These are phyloP conservation scores for Rubia balearica DNA, from an alignment of 305 asterid species.

Conservation along the genomic window DNA sequence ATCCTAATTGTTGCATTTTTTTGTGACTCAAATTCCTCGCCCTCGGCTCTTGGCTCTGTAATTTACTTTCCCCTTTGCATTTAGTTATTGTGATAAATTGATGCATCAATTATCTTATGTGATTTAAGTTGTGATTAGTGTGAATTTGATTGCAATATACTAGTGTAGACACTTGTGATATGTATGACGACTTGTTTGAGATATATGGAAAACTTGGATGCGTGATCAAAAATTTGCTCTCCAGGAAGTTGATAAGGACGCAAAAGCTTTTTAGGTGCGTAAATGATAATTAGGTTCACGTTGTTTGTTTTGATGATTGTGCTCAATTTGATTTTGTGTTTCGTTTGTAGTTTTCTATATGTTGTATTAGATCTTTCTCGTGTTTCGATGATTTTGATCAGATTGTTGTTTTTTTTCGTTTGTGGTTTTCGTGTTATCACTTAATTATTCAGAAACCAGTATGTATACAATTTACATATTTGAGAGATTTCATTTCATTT, in stretches of 20 bases:
- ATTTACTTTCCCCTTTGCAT: background rate
- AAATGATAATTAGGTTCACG: background rate
- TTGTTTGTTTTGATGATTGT: background rate
- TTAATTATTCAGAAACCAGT: conserved; percentile 42
- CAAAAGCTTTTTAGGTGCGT: conserved; percentile 80
- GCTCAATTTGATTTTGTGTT: background rate
- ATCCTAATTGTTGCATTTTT: conserved; percentile 9
- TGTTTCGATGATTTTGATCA: no score
- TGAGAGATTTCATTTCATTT: no score
- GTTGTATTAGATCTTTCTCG: no score
- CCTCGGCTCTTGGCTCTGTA: conserved; percentile 59
- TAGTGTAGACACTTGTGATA: conserved; percentile 74
- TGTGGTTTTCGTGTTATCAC: no score
- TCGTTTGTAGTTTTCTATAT: no score
- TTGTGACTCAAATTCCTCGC: conserved; percentile 9
- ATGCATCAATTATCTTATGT: background rate
- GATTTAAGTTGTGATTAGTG: conserved; percentile 9
- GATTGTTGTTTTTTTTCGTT: no score
- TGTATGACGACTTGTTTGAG: conserved; percentile 71
- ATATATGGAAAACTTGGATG: conserved; percentile 79
- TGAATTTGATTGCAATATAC: conserved; percentile 42
- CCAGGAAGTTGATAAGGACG: conserved; percentile 78
- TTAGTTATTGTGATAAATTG: background rate
- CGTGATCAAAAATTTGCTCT: conserved; percentile 46
- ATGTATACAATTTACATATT: background rate